Percentiles rank a stretch among this genome's conserved stretches.
Conservation (phyloP, 1,139 yeast genomes). For the Tardiomyces depauwii region DNA sequence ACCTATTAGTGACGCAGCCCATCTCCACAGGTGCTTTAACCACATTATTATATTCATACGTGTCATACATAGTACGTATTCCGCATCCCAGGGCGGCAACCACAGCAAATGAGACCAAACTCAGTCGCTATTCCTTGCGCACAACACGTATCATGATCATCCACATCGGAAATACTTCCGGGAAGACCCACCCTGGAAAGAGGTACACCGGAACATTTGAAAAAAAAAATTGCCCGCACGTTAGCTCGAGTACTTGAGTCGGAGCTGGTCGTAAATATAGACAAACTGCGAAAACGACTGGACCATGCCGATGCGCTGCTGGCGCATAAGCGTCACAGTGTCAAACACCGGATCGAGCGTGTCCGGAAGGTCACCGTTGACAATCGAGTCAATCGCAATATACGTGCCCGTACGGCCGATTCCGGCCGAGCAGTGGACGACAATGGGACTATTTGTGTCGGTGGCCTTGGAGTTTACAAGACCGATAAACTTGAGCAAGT, state of each 20-base stretch:
- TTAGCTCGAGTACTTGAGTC: constrained; percentile 5
- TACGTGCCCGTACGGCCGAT: constrained; percentile 80
- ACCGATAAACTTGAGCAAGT: constrained; percentile 29
- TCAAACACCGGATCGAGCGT: background rate
- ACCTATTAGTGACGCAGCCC: too few species aligned
- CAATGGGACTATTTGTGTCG: constrained; percentile 27
- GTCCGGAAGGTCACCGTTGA: constrained; percentile 9
- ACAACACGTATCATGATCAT: too few species aligned
- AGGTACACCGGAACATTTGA: too few species aligned
- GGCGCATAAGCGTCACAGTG: constrained; percentile 37
- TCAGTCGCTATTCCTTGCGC: too few species aligned
- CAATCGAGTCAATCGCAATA: constrained; percentile 51
- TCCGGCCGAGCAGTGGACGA: constrained; percentile 77
- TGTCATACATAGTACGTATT: too few species aligned
- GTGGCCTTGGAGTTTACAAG: constrained; percentile 19
- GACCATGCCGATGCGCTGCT: constrained; percentile 55
- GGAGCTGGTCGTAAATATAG: constrained; percentile 34
- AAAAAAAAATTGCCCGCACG: too few species aligned
- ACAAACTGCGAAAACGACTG: constrained; percentile 48
- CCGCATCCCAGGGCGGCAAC: too few species aligned
- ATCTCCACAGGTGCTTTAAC: too few species aligned
- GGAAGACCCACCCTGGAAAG: too few species aligned
- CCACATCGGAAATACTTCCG: too few species aligned
- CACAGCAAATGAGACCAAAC: too few species aligned
- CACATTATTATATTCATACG: too few species aligned